A percentile compares a stretch with the other conserved stretches of the same genome.
Evolutionary conservation across 139 green algal species (phyloP).

Genomic region (Coccomyxa sp.): DNA sequence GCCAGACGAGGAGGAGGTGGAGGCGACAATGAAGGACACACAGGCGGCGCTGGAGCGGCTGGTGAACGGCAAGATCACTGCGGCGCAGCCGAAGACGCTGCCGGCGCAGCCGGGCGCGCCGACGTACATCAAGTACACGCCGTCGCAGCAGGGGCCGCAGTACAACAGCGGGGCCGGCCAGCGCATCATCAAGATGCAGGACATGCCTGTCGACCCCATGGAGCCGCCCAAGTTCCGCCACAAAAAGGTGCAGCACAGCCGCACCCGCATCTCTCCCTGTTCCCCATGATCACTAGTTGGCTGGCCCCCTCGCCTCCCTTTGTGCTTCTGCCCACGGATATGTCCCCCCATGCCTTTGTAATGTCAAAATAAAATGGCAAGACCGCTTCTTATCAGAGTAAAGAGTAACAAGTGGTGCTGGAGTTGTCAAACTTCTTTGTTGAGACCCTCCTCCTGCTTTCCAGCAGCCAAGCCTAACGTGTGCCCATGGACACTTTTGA

Average conservation of each 20-base stretch:
- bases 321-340: too few relatives aligned
- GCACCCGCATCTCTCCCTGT: not conserved
- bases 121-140: constrained; percentile 96
- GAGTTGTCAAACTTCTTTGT: too few relatives aligned
- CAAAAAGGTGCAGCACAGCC: constrained; percentile 56
- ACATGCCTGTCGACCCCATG: constrained; percentile 93
- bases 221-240: constrained; percentile 96
- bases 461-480: too few relatives aligned
- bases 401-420: too few relatives aligned
- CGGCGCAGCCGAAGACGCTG: constrained; percentile 73
- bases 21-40: constrained; percentile 64
- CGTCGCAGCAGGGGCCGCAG: constrained; percentile 53
- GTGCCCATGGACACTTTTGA: too few relatives aligned
- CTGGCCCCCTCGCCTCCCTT: too few relatives aligned
- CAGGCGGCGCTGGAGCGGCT: constrained; percentile 58
- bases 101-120: constrained; percentile 63
- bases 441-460: too few relatives aligned
- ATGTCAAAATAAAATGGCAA: too few relatives aligned
- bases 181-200: constrained; percentile 96
- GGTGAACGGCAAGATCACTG: constrained; percentile 74
- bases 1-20: constrained; percentile 41
- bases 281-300: not conserved
- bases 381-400: too few relatives aligned
- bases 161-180: constrained; percentile 67
- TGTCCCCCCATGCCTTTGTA: too few relatives aligned